Conservation (phyloP, 129 eudicot genomes). For the Arctium lappa region DNA sequence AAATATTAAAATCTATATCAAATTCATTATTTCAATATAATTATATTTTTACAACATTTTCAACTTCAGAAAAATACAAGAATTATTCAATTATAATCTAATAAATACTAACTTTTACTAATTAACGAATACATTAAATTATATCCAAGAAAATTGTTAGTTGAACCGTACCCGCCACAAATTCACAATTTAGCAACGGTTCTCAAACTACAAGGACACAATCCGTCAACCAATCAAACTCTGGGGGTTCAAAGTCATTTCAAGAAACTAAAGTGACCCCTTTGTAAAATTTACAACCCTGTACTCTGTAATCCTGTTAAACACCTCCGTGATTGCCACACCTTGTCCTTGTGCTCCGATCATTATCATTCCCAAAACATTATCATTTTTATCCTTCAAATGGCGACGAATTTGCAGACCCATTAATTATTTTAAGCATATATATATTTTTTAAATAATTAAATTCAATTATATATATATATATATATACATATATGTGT, state of each 20-base stretch:
- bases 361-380: conserved; percentile 23
- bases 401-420: conserved; percentile 24
- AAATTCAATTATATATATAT: not conserved
- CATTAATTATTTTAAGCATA: not conserved
- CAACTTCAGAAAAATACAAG: too few relatives aligned
- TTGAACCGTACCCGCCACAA: conserved; percentile 22
- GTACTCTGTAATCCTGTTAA: conserved; percentile 1
- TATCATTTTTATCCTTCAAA: conserved; percentile 21
- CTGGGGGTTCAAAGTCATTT: not conserved
- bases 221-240: not conserved
- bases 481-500: not conserved
- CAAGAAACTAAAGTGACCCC: not conserved
- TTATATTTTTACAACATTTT: too few relatives aligned
- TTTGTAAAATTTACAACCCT: not conserved
- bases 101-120: too few relatives aligned
- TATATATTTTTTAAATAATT: not conserved
- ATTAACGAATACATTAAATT: too few relatives aligned
- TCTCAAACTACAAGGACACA: not conserved
- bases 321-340: conserved; percentile 35
- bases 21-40: too few relatives aligned
- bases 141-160: not conserved
- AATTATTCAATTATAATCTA: too few relatives aligned
- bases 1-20: not conserved
- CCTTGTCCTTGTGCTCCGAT: conserved; percentile 31
- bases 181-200: too few relatives aligned